Percentiles rank a stretch among this genome's conserved stretches.
Conservation (phyloP, 306 rosid genomes). For the Cercis canadensis region DNA sequence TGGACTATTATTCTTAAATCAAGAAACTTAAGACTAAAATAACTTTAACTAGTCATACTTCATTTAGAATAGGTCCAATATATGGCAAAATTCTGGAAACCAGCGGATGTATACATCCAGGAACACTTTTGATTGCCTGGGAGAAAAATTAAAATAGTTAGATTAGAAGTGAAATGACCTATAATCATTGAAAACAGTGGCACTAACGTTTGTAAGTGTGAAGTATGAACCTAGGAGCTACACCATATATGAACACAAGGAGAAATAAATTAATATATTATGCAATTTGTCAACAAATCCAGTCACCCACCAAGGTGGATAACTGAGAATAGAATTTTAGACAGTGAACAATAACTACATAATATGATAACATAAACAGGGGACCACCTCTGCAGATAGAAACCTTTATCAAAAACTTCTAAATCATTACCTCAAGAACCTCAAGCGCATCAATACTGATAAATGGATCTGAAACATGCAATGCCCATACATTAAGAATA, state of each 20-base stretch:
- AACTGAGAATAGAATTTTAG: background rate
- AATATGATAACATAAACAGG: constrained; percentile 26
- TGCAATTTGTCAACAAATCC: background rate
- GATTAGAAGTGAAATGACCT: constrained; percentile 32
- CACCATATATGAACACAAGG: constrained; percentile 10
- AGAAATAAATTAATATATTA: constrained; percentile 1
- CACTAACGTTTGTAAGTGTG: constrained; percentile 6
- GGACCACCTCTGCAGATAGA: constrained; percentile 13
- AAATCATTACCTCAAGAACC: constrained; percentile 85
- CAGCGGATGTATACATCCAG: constrained; percentile 84
- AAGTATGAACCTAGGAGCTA: constrained; percentile 27
- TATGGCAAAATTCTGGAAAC: constrained; percentile 79
- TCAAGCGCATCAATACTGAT: constrained; percentile 91
- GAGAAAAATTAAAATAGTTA: constrained; percentile 28
- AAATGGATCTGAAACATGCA: constrained; percentile 90
- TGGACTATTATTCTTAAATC: constrained; percentile 4
- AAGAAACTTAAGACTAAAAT: constrained; percentile 3
- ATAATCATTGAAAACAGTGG: background rate
- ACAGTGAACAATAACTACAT: constrained; percentile 4
- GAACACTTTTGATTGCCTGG: constrained; percentile 80
- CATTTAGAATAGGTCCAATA: constrained; percentile 71
- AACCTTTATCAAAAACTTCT: constrained; percentile 27
- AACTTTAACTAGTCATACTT: constrained; percentile 55
- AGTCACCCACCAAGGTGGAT: background rate
- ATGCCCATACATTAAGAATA: constrained; percentile 84